Conservation (phyloP, 164 flowering plant species). For the Tetracentron sinense region DNA sequence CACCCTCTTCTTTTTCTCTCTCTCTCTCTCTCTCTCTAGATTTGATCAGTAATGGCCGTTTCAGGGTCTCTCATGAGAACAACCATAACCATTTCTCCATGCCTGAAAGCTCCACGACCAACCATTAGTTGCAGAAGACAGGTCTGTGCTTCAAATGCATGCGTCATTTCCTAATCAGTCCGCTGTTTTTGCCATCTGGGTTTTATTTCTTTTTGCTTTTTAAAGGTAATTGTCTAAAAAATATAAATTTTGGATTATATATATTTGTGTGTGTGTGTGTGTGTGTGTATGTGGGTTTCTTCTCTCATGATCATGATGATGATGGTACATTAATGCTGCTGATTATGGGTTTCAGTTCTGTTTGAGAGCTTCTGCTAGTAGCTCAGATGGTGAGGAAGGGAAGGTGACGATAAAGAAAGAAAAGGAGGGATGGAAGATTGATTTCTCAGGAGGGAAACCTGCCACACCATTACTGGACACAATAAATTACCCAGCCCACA, state of each 20-base stretch:
- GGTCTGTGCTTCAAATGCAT: conserved; percentile 21
- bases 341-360: conserved; percentile 33
- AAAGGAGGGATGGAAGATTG: conserved; percentile 48
- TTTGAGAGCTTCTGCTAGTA: conserved; percentile 40
- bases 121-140: conserved; percentile 22
- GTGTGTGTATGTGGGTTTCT: no score
- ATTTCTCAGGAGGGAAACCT: conserved; percentile 64
- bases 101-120: conserved; percentile 13
- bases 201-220: background rate
- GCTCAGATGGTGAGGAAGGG: conserved; percentile 36
- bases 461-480: conserved; percentile 80
- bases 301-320: background rate
- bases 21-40: background rate
- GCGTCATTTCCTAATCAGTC: background rate
- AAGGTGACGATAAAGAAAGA: conserved; percentile 34
- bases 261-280: background rate
- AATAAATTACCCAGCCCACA: conserved; percentile 68
- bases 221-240: background rate
- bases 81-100: conserved; percentile 15
- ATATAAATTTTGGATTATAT: background rate
- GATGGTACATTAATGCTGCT: background rate
- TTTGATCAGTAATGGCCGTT: conserved; percentile 28
- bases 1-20: conserved; percentile 7
- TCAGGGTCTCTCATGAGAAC: conserved; percentile 15
- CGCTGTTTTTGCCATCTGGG: conserved; percentile 4